Evolutionary conservation across 805 yeast genomes (phyloP), one percentile per base, ranked within the genome.

Genomic region (Candida hispaniensis): DNA sequence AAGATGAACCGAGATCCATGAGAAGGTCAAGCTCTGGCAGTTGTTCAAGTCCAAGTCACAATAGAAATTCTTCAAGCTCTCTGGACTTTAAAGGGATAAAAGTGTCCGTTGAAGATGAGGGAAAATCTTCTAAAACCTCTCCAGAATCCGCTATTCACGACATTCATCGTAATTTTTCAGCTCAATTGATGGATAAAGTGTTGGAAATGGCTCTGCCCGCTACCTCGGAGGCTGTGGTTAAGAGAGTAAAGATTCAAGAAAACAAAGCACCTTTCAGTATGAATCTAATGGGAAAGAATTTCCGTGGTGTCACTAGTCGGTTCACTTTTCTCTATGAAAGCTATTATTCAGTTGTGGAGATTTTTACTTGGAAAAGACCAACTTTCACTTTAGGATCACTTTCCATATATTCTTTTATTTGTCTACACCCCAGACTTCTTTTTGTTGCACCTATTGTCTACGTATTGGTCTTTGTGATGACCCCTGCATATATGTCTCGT

Each of bases 171-270:
- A 41, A 21, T 15, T 15, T 43, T 20, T 65, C 80, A 0, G 93
- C 82, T 45, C 75, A 75, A 38, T 55, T 82, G 38, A 67, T 82
- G 44, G 94, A 83, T 47, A 69, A 74, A 48, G 59, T 81, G 32
- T 57, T 82, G 6, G 61, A 73, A 14, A 71, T 80, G 75, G 78
- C 85, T 1, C 60, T 81, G 15, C 91, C 93, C 0, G 66, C 79
- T 0, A 59, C 71, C 0, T 62, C 71, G 3, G 28, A 21, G 1
- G 16, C 28, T 2, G 36, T 32, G 8, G 36, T 28, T 6, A 18
- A 34, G 13, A 49, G 94, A 35, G 59, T 73, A n/a, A 69, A 63
- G 28, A 66, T 67, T 40, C 82, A 79, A 40, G 69, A 69, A 41
- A 53, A 62, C 7, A 55, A 93, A 33, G 93, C 93, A 1, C 71